Evolutionary conservation across 2,329 filamentous ascomycete genomes (phyloP), one percentile per base, ranked within the genome.

Genomic region (Xylariaceae sp.): DNA sequence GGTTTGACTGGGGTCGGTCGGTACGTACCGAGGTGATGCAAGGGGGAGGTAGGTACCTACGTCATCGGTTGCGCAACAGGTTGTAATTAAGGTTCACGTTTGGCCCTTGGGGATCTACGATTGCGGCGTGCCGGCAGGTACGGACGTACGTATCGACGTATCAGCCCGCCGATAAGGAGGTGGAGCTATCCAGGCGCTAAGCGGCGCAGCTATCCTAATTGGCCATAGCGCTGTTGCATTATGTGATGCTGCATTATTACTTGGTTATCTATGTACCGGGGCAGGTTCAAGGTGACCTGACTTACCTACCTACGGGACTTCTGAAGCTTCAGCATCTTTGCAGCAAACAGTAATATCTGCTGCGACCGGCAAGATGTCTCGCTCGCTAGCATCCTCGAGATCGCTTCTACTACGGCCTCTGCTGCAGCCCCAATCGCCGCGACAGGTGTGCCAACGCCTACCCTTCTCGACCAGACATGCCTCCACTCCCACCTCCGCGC

Each of bases 341-440:
- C 37, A 45, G 37, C 19, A 34, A 43, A 48, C 19, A 55, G 12
- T 3, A 26, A 12, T 11, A 26, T 37, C 35, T 11, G 12, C 12
- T 11, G 35, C 35, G 35, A 37, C 35, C 8, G 35, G 32, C 27
- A 55, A 49, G n/a, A 67, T 67, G 65, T 63, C 65, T 45, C 62
- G 53, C 35, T 54, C 64, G 31, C 9, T 63, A 47, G 50, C 49
- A n/a, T 42, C 58, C 32, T 60, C 63, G 30, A 57, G 61, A 37
- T 57, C 61, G 9, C 54, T 68, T 6, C 40, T 67, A 19, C 19
- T 19, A 32, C 65, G 64, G 47, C 50, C 60, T 19, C 55, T 64
- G 5, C 41, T 59, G 11, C 52, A 45, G n/a, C 35, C 42, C 6
- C 44, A 50, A 19, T 9, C 55, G 31, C 53, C 45, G 12, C 35